Conservation (phyloP, 2,329 filamentous ascomycete species). For the Chaetomium sp. region DNA sequence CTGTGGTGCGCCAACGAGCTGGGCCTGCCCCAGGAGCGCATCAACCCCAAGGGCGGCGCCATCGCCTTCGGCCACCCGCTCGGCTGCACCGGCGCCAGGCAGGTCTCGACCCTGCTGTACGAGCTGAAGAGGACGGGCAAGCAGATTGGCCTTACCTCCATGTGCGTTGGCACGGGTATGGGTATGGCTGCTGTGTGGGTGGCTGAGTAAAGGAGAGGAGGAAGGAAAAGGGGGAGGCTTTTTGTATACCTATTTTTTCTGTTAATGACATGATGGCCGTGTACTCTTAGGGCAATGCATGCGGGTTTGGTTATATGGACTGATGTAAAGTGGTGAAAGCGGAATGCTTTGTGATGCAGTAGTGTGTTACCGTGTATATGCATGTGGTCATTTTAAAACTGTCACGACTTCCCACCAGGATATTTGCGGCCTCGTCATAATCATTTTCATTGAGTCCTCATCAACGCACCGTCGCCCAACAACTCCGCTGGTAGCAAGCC, state of each 20-base stretch:
- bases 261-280: slow-evolving; percentile 24
- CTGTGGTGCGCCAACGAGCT: slow-evolving; percentile 91
- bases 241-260: slow-evolving; percentile 24
- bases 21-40: slow-evolving; percentile 77
- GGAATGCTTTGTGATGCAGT: neutral
- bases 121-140: slow-evolving; percentile 83
- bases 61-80: slow-evolving; percentile 96
- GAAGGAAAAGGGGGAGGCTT: neutral
- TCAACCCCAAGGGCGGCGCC: slow-evolving; percentile 96
- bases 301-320: slow-evolving; percentile 8
- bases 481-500: neutral
- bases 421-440: neutral
- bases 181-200: slow-evolving; percentile 98
- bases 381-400: neutral
- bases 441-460: neutral
- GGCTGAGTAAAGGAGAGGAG: slow-evolving; percentile 48
- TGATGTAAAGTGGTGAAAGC: neutral
- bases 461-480: neutral
- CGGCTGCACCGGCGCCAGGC: slow-evolving; percentile 89
- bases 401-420: neutral
- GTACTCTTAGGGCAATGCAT: slow-evolving; percentile 27
- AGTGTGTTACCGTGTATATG: neutral
- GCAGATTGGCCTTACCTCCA: slow-evolving; percentile 88
- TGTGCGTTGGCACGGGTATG: slow-evolving; percentile 98
- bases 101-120: slow-evolving; percentile 88